Evolutionary conservation across 371 early-diverging fungal genomes (phyloP), one percentile per base, ranked within the genome.

Genomic region (Nematocida minor): DNA sequence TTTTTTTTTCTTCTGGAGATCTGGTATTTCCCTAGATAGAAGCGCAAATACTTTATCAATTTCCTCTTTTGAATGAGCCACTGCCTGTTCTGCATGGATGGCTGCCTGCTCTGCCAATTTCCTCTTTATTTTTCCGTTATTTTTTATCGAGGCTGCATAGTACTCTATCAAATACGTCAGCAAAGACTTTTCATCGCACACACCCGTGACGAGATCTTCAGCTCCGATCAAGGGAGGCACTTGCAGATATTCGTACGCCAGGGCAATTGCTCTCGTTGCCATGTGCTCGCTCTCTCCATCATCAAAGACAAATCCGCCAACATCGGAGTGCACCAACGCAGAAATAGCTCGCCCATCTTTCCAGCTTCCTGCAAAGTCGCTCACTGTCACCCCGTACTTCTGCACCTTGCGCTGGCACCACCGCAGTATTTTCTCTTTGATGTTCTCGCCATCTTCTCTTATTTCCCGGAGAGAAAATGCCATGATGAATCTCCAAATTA

Each of bases 401-500:
- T 14, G 25, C 6, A 66, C 64, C 46, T 64, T 74, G 32, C 14
- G 31, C 25, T 46, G 32, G 66, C 77, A 74, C 77, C 77, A 74
- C 25, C 48, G 14, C 4, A 64, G 36, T 38, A 74, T 22, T 25
- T 31, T 41, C 20, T 63, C 38, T 14, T 47, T 14, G 27, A 74
- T 18, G 0, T 40, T 62, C 47, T 60, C 77, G 38, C 46, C 31
- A 16, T 22, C 47, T 53, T 74, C 78, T 48, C 67, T 46, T 32
- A 79, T 25, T 69, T 92, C 94, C 41, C 91, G 90, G 82, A 97
- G 93, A 9, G 92, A 89, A 82, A 95, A 94, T 79, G 93, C 87
- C 66, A 94, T 87, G 87, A 97, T 96, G 79, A 97, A 89, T 9
- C 90, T 93, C 96, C 96, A 97, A 55, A 96, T 89, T 87, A 97